These are phyloP conservation scores for Lathyrus sativus DNA, from an alignment of 306 rosid species.

Conservation along the genomic window DNA sequence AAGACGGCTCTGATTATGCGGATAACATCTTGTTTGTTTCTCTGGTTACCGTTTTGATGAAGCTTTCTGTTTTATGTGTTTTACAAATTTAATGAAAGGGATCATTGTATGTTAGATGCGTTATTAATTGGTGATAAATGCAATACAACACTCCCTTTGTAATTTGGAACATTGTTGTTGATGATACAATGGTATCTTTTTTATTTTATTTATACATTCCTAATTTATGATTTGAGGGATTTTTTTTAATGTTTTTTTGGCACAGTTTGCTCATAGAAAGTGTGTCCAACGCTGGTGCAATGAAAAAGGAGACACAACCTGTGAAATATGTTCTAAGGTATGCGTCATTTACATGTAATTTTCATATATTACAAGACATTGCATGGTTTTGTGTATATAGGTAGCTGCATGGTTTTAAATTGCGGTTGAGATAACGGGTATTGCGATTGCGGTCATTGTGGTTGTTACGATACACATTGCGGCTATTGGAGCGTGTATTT, in stretches of 20 bases:
- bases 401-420: background rate
- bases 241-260: constrained; percentile 1
- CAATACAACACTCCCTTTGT: background rate
- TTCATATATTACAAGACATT: background rate
- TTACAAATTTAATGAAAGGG: background rate
- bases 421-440: too few species aligned
- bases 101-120: background rate
- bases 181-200: background rate
- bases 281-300: constrained; percentile 98
- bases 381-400: constrained; percentile 9
- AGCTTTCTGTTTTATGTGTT: background rate
- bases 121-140: background rate
- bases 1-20: too few species aligned
- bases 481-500: too few species aligned
- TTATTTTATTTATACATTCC: background rate
- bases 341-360: constrained; percentile 11
- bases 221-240: background rate
- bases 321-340: constrained; percentile 98
- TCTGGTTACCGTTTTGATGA: background rate
- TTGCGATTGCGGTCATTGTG: too few species aligned
- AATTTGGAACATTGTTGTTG: background rate
- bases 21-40: too few species aligned
- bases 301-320: constrained; percentile 92
- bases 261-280: constrained; percentile 93
- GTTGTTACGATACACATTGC: too few species aligned